phyloP scores from a whole-genome alignment of 208 protist genomes.

The Herpetomonas muscarum region DNA sequence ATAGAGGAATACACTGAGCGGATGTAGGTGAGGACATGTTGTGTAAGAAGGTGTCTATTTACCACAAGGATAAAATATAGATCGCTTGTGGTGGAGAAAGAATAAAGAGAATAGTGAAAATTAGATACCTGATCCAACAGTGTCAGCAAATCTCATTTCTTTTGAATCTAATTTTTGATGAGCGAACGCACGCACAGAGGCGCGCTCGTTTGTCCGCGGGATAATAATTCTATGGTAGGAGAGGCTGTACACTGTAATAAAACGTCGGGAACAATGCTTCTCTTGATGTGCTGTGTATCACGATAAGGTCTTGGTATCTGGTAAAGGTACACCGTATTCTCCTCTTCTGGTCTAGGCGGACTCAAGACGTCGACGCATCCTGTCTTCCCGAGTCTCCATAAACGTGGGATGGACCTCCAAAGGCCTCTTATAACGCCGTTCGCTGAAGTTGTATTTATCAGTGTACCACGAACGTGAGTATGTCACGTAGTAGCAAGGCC shows the following conservation, averaged over 20 bases:
- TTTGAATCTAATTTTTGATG: no score
- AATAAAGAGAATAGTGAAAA: no score
- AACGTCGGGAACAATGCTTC: background rate
- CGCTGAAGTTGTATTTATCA: conserved; percentile 62
- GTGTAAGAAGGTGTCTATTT: no score
- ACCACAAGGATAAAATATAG: no score
- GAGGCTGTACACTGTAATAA: background rate
- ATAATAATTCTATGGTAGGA: no score
- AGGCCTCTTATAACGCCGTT: conserved; percentile 26
- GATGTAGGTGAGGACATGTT: no score
- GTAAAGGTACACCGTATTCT: background rate
- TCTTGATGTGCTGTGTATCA: background rate
- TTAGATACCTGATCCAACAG: no score
- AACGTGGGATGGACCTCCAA: conserved; percentile 18
- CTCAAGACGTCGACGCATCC: conserved; percentile 14
- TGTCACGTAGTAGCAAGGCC: conserved; percentile 64
- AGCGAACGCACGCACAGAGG: no score
- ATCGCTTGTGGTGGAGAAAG: no score
- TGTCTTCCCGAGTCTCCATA: conserved; percentile 16
- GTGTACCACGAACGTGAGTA: conserved; percentile 52
- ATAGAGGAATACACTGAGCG: no score
- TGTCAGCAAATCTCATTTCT: no score
- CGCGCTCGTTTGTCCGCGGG: no score
- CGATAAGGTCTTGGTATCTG: background rate
- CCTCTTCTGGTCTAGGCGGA: background rate